Evolutionary conservation across 2,329 filamentous ascomycete genomes (phyloP).

Genomic region (Metarhizium brunneum): DNA sequence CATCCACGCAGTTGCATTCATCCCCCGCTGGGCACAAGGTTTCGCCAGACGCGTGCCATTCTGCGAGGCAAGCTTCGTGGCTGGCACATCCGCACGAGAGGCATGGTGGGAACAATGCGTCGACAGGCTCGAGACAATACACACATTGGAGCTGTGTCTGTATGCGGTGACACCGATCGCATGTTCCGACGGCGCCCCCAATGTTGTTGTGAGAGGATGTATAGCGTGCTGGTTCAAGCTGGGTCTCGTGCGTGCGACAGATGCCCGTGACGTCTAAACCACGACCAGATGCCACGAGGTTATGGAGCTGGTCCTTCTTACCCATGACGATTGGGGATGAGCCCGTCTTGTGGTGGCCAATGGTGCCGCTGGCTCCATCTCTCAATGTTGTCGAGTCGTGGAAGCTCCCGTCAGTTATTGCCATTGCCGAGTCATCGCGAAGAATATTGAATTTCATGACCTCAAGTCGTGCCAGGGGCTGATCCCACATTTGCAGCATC

Average conservation of each 20-base stretch:
- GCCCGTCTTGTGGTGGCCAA: conserved; percentile 25
- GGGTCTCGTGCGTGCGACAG: conserved; percentile 52
- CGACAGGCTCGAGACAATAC: conserved; percentile 52
- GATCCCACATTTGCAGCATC: conserved; percentile 57
- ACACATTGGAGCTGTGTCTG: conserved; percentile 53
- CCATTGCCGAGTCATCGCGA: conserved; percentile 31
- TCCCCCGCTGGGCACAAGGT: conserved; percentile 53
- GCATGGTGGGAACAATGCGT: conserved; percentile 51
- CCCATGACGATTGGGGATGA: conserved; percentile 46
- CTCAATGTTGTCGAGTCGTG: conserved; percentile 27
- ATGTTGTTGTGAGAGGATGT: conserved; percentile 27
- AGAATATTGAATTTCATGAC: conserved; percentile 61
- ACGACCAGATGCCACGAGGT: conserved; percentile 40
- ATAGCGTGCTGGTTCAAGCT: conserved; percentile 49
- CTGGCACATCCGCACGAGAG: conserved; percentile 53
- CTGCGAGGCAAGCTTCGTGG: conserved; percentile 48
- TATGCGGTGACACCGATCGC: conserved; percentile 41
- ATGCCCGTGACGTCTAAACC: conserved; percentile 55
- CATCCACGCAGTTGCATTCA: conserved; percentile 52
- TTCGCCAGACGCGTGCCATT: conserved; percentile 50
- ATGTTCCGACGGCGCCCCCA: conserved; percentile 39
- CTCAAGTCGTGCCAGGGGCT: conserved; percentile 53
- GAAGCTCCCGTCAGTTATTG: conserved; percentile 21
- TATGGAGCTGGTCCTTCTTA: conserved; percentile 43
- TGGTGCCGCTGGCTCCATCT: conserved; percentile 27